Evolutionary conservation across 768 basidiomycete genomes (phyloP).

Genomic region (Gloeostereum incarnatum): DNA sequence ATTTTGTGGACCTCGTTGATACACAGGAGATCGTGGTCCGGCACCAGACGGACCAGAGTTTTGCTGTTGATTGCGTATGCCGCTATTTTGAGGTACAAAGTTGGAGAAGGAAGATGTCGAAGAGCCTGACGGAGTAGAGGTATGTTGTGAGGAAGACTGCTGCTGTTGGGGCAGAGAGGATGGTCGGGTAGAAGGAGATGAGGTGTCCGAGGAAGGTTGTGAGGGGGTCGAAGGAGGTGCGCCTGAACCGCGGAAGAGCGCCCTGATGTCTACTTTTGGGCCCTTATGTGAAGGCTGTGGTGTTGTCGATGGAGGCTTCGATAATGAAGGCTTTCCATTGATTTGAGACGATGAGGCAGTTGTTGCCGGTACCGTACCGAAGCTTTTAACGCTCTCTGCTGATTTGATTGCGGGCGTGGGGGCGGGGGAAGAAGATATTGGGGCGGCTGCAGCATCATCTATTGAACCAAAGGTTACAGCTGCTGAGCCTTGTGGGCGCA

Average conservation of each 20-base stretch:
- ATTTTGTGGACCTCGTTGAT: constrained; percentile 50
- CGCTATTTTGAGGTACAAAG: constrained; percentile 42
- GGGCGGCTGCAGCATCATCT: constrained; percentile 65
- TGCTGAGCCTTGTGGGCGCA: constrained; percentile 36
- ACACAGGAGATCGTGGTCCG: constrained; percentile 58
- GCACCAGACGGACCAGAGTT: constrained; percentile 40
- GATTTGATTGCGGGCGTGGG: constrained; percentile 54
- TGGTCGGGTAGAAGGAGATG: constrained; percentile 49
- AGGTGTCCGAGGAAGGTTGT: constrained; percentile 40
- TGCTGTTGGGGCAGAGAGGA: constrained; percentile 44
- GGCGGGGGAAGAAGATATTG: constrained; percentile 79
- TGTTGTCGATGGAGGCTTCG: constrained; percentile 9
- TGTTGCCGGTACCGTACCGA: constrained; percentile 71
- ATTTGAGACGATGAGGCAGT: constrained; percentile 40
- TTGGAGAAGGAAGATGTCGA: too few species aligned
- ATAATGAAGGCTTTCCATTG: constrained; percentile 43
- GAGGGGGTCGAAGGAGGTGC: constrained; percentile 42
- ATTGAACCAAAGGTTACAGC: constrained; percentile 91
- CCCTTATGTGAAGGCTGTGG: constrained; percentile 6
- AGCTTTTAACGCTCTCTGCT: constrained; percentile 63
- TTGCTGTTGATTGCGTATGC: constrained; percentile 31
- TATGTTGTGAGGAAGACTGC: constrained; percentile 18
- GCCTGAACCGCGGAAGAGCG: constrained; percentile 52
- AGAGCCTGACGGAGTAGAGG: constrained; percentile 32
- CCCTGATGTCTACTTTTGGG: constrained; percentile 43